phyloP scores from a whole-genome alignment of 2,329 filamentous ascomycete genomes.

The Orbilia quercus region DNA sequence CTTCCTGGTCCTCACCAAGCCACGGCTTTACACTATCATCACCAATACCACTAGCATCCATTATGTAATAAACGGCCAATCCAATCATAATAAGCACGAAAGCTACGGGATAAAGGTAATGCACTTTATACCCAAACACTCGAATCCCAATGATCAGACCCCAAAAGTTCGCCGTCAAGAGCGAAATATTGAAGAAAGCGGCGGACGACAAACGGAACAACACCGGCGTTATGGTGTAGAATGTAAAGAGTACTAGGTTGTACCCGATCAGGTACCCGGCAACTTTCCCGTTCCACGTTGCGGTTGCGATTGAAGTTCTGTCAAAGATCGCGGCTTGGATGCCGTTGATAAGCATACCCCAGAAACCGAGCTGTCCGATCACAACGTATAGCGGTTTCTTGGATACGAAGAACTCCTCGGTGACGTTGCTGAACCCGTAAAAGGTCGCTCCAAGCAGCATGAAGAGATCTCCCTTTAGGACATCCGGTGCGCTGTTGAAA shows the following conservation, averaged over 20 bases:
- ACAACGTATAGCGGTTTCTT: slow-evolving; percentile 81
- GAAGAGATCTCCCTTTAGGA: slow-evolving; percentile 92
- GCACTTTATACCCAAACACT: slow-evolving; percentile 82
- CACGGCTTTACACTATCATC: slow-evolving; percentile 90
- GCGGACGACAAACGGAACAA: slow-evolving; percentile 89
- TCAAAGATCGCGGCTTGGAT: slow-evolving; percentile 93
- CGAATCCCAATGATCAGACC: slow-evolving; percentile 89
- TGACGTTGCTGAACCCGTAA: slow-evolving; percentile 90
- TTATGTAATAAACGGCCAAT: slow-evolving; percentile 84
- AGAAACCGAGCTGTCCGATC: slow-evolving; percentile 87
- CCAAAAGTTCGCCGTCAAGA: slow-evolving; percentile 97
- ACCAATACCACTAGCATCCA: slow-evolving; percentile 51
- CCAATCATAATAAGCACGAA: slow-evolving; percentile 84
- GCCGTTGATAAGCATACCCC: slow-evolving; percentile 90
- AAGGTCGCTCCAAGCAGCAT: slow-evolving; percentile 87
- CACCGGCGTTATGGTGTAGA: slow-evolving; percentile 88
- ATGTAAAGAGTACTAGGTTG: slow-evolving; percentile 82
- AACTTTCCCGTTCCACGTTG: slow-evolving; percentile 74
- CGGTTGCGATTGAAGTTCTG: slow-evolving; percentile 74
- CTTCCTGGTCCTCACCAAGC: slow-evolving; percentile 87
- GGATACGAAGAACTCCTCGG: slow-evolving; percentile 93
- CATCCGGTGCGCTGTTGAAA: slow-evolving; percentile 72
- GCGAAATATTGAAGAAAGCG: slow-evolving; percentile 94
- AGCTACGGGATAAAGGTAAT: slow-evolving; percentile 94
- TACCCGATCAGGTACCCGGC: slow-evolving; percentile 89